phyloP scores from a whole-genome alignment of 2,329 filamentous ascomycete species.

The Fusarium sp. region DNA sequence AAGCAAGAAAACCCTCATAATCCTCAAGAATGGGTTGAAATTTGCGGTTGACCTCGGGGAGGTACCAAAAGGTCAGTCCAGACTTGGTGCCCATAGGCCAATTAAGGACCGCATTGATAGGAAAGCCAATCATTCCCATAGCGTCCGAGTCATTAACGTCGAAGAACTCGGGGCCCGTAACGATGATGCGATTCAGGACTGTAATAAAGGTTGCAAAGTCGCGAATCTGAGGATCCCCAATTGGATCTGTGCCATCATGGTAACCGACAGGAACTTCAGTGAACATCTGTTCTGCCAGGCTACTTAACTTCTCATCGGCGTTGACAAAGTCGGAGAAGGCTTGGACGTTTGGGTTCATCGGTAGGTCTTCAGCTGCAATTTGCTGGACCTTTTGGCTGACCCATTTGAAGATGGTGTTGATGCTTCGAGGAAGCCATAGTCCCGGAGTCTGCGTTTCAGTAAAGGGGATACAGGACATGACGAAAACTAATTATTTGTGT shows the following conservation, averaged over 20 bases:
- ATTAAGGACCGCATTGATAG: background rate
- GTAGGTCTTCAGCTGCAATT: background rate
- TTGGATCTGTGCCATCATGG: background rate
- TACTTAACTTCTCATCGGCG: background rate
- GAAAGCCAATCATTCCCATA: background rate
- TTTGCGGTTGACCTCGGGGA: accelerated
- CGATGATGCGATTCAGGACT: background rate
- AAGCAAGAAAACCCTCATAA: background rate
- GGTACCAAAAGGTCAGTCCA: background rate
- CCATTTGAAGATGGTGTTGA: background rate
- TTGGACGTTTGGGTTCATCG: background rate
- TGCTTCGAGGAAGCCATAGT: background rate
- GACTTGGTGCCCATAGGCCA: background rate
- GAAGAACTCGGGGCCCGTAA: accelerated
- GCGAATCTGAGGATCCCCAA: background rate
- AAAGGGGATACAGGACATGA: background rate
- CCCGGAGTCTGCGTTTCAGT: background rate
- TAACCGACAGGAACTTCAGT: background rate
- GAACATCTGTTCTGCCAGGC: background rate
- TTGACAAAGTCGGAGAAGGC: background rate
- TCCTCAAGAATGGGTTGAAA: background rate
- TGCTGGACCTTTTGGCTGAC: background rate
- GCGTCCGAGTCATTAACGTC: accelerated
- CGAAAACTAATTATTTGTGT: background rate
- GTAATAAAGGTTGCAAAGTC: background rate